Evolutionary conservation across 768 basidiomycete species (phyloP).

Genomic region (Amanita polypyramis): DNA sequence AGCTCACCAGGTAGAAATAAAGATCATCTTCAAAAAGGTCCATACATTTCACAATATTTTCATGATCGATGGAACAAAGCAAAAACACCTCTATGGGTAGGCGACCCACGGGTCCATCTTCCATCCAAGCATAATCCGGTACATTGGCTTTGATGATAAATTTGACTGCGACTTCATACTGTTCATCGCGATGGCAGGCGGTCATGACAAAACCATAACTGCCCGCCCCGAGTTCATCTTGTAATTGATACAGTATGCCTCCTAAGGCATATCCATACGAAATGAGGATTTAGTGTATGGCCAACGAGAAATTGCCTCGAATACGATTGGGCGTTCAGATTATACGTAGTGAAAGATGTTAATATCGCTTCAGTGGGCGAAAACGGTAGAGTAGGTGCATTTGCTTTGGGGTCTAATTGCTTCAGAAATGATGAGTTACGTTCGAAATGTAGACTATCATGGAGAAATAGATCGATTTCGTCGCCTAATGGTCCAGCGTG

Average conservation of each 20-base stretch:
- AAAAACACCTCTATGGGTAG: conserved; percentile 80
- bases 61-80: conserved; percentile 63
- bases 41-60: conserved; percentile 73
- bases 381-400: too few species aligned
- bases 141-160: conserved; percentile 83
- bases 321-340: conserved; percentile 15
- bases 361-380: not conserved
- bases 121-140: conserved; percentile 47
- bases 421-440: not conserved
- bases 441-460: not conserved
- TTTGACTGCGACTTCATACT: conserved; percentile 82
- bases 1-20: conserved; percentile 78
- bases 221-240: conserved; percentile 78
- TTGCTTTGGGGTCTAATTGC: not conserved
- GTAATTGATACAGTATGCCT: conserved; percentile 51
- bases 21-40: conserved; percentile 76
- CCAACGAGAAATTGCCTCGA: conserved; percentile 43
- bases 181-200: conserved; percentile 49
- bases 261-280: too few species aligned
- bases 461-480: not conserved
- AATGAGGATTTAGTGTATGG: conserved; percentile 50
- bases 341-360: not conserved
- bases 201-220: conserved; percentile 96
- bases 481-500: not conserved
- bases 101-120: conserved; percentile 47